Percentiles rank a stretch among this genome's conserved stretches.
Conservation (phyloP, 805 yeast genomes). For the Starmerella apis region DNA sequence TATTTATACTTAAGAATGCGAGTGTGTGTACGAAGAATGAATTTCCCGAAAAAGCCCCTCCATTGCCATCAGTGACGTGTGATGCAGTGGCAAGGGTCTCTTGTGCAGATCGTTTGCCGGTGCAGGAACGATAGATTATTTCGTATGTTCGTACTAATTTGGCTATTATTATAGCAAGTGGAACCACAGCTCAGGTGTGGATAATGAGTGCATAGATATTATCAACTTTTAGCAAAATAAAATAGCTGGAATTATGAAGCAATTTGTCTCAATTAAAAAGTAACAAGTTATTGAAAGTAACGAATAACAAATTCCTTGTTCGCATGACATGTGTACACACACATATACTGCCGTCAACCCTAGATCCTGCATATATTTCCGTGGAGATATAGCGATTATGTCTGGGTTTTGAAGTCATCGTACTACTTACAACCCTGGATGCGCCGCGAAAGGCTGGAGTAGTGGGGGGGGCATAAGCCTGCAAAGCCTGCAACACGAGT, state of each 20-base stretch:
- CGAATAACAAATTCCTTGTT: too few species aligned
- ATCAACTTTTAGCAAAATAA: not conserved
- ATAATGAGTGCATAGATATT: too few species aligned
- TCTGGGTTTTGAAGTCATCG: not conserved
- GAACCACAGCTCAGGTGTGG: too few species aligned
- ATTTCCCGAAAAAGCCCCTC: not conserved
- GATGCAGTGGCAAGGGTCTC: slow-evolving; percentile 2
- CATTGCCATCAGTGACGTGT: not conserved
- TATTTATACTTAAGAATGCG: not conserved
- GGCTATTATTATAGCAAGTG: not conserved
- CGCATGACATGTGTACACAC: not conserved
- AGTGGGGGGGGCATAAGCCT: not conserved
- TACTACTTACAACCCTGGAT: not conserved
- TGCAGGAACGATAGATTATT: not conserved
- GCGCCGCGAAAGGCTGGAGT: not conserved
- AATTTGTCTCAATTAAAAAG: too few species aligned
- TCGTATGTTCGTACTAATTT: slow-evolving; percentile 5
- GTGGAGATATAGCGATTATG: not conserved
- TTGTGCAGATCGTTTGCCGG: not conserved
- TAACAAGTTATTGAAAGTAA: too few species aligned
- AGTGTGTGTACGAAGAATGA: not conserved
- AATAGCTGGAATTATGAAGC: too few species aligned
- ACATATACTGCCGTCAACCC: not conserved
- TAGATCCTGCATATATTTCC: not conserved
- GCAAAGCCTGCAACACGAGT: not conserved